A percentile compares a stretch with the other conserved stretches of the same genome.
Evolutionary conservation across 148 eudicot genomes (phyloP).

Genomic region (Pouteria glomerata): DNA sequence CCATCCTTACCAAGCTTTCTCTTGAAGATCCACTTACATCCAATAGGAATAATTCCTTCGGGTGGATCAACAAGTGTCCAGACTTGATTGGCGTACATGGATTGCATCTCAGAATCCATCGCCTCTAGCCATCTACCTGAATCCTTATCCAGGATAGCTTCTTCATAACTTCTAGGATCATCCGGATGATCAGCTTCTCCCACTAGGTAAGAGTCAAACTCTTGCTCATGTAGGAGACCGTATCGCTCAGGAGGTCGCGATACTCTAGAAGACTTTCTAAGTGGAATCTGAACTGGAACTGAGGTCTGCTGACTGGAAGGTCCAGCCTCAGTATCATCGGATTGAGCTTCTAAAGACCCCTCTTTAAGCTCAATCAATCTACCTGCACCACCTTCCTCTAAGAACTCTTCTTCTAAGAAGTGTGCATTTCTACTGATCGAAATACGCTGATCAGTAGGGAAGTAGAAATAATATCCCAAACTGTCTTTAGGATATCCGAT

Average conservation of each 20-base stretch:
- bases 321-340: background rate
- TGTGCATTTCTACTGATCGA: background rate
- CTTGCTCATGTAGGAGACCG: too few relatives aligned
- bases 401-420: background rate
- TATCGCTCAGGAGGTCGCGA: background rate
- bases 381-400: background rate
- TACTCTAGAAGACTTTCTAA: background rate
- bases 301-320: background rate
- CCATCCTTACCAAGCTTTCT: too few relatives aligned
- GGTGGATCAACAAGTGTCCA: background rate
- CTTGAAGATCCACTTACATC: background rate
- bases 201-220: background rate
- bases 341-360: too few relatives aligned
- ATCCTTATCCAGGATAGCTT: background rate
- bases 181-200: background rate
- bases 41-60: background rate
- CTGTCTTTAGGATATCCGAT: background rate
- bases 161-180: background rate
- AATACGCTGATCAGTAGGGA: background rate
- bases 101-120: background rate
- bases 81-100: background rate
- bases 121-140: background rate
- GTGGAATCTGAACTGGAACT: background rate
- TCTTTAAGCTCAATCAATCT: background rate
- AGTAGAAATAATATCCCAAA: background rate